Evolutionary conservation across 345 rosid genomes (phyloP), one percentile per base, ranked within the genome.

Genomic region (Arabidopsis suecica): DNA sequence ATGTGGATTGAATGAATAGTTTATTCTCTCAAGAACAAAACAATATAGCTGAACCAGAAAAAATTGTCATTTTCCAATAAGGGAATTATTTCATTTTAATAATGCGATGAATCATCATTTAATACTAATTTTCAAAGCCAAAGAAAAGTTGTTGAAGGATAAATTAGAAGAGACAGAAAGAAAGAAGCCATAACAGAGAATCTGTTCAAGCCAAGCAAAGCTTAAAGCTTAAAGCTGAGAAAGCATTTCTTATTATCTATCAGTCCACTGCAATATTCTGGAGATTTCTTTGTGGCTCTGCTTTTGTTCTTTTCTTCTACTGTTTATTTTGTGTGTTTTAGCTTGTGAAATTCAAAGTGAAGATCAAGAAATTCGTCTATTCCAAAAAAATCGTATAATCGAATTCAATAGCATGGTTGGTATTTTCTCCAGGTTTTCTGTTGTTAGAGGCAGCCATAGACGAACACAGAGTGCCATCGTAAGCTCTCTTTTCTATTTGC

Each of bases 361-460:
- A 68, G 68, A 50, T 59, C 54, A 41, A 69, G 61, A 13, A 61
- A n/a, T 64, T 62, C 23, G 49, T 76, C 20, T 61, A 16, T 75
- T 30, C 72, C 50, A 60, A 64, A 63, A 76, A 56, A 12, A 14
- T 3, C 32, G 32, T 28, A 16, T 20, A 22, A 58, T 30, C 9
- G 8, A 50, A 40, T 16, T 64, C 9, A 56, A 28, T 3, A 67
- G 10, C 55, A 93, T 89, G 98, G 98, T 91, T 82, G 96, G 98
- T 75, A 71, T 93, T 79, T 93, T 91, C 85, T 87, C 98, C 13
- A 91, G 87, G 69, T 88, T 93, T 80, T 86, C 91, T 78, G 88
- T 77, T 57, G 85, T 88, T 38, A 86, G 84, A 81, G 75, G 73
- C 44, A 80, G 85, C 61, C 98, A 86, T 78, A 86, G 98, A 50